Base-by-base conservation (phyloP, 495 filamentous ascomycete genomes). In the Aspergillus steynii region DNA sequence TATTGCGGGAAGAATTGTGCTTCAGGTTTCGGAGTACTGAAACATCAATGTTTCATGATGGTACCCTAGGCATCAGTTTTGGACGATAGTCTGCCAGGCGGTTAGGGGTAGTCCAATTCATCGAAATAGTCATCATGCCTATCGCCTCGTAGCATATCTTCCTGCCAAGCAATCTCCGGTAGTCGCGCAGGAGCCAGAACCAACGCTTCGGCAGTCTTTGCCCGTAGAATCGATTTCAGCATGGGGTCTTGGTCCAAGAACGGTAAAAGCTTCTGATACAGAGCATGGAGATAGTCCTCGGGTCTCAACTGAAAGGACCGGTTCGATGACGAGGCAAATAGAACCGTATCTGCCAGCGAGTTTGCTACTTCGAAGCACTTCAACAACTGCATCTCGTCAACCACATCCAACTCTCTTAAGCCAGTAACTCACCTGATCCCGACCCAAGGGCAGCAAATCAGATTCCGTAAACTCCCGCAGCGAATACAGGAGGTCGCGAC, bases 401-500 rank as follows among this genome's bases (percentile, higher is more conserved):
- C 50, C 4, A 47, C 8, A 29, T 27, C 1, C 10, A 12, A 8
- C 4, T n/a, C 2, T 10, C n/a, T 3, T 4, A 8, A 45, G 26
- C 7, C 37, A n/a, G 25, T 31, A 27, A 63, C 65, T 42, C 50
- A 71, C 72, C 66, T 75, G 72, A 37, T 75, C 72, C 29, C 72
- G 65, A 14, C 72, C 72, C 46, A 75, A 34, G 4, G 72, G 72
- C 4, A 75, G 51, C 54, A 75, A 60, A 53, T 75, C 72, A 0
- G 61, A 53, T 15, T 73, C 60, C 2, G 67, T 62, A 26, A 73
- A 73, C 0, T 54, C 55, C 14, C 61, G 64, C 31, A 75, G 56
- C 1, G 70, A 61, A 42, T 82, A 78, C 27, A 93, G 74, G 6
- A 95, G 74, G 64, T 91, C 88, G 45, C 85, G 81, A 28, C 89